Evolutionary conservation across 1,284 basidiomycete species (phyloP), one percentile per base, ranked within the genome.

Genomic region (Ganoderma sinense): DNA sequence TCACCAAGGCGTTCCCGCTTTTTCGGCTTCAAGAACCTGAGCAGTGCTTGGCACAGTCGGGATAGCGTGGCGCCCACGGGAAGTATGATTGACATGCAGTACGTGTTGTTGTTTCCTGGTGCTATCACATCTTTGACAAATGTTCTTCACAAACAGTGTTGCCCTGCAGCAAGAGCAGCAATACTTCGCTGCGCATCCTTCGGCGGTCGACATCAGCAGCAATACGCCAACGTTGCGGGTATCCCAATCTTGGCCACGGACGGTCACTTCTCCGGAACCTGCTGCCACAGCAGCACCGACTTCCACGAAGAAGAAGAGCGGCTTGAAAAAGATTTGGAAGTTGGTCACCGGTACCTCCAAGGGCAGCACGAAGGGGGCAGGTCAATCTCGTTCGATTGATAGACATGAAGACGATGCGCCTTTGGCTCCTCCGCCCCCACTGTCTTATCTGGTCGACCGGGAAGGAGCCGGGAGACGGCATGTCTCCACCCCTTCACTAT

Each of bases 11-110:
- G 92, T 72, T 86, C 92, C 6, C 89, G 92, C 71, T 94, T 97
- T 85, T 95, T 97, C 78, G 93, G 92, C 2, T 89, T 94, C 78
- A 91, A 88, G 81, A 94, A 94, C 74, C 84, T 92, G 69, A 93
- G 91, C 70, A 85, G 90, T 64, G 90, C 90, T 7, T 94, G 91
- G 88, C 84, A 87, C 73, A 94, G 93, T 78, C 89, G 90, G 74
- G 92, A 94, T 69, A 94, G 93, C 77, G 81, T 95, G 59, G 91
- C 92, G 1, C 85, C 59, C 13, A 93, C 93, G 39, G 95, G 94
- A 7, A 94, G 95, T 78, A 95, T 97, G 94, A 85, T 96, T 78
- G 94, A 97, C 79, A 96, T 97, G 95, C 95, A 97, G 95, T 96
- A 82, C 77, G 94, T 91, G 29, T 65, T 59, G 62, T 41, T 43